Base-by-base conservation (phyloP, 352 stramenopile genomes). In the Globisporangium acanthophoron region DNA sequence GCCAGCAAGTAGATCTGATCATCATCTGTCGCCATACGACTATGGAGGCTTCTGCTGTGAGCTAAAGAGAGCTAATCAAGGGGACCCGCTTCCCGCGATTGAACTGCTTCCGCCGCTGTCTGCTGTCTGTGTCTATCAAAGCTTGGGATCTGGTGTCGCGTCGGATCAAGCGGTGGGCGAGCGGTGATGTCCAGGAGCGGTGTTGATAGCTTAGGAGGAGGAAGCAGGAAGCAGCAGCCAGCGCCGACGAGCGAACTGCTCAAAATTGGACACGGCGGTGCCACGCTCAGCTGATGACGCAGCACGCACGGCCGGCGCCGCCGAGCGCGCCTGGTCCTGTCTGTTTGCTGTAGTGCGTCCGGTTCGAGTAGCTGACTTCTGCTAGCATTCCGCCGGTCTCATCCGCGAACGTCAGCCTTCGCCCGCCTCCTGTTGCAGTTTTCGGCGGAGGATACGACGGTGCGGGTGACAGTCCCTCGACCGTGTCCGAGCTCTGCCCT, bases 1-100 rank as follows among this genome's bases (percentile, higher is more conserved):
- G 96, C 97, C 74, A 96, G 90, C 80, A 93, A 94, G 85, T 96
- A 96, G 81, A 78, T 63, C 68, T 70, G 61, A 79, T 56, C 70
- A 62, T 69, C 56, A 11, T 54, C 35, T 37, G 20, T 52, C 54
- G 48, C 59, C 60, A 56, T 59, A 56, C 53, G 43, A 65, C 45
- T 56, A 54, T 60, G 59, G 53, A 48, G 54, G 49, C 54, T 60
- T 61, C 54, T 66, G 60, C 60, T 66, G 61, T 66, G 61, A 66
- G 61, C 55, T 61, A 66, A 66, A 44, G 40, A 29, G 43, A 61
- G 27, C 43, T 62, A 66, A 58, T 54, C 48, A 59, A 62, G 46
- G 49, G 51, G 54, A 46, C 51, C 16, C 12, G 43, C 43, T 24
- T 20, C 43, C 43, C 21, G 18, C 21, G 43, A 35, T 54, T 54